Evolutionary conservation across 441 rosid species (phyloP).

Genomic region (Pelargonium cotyledonis): DNA sequence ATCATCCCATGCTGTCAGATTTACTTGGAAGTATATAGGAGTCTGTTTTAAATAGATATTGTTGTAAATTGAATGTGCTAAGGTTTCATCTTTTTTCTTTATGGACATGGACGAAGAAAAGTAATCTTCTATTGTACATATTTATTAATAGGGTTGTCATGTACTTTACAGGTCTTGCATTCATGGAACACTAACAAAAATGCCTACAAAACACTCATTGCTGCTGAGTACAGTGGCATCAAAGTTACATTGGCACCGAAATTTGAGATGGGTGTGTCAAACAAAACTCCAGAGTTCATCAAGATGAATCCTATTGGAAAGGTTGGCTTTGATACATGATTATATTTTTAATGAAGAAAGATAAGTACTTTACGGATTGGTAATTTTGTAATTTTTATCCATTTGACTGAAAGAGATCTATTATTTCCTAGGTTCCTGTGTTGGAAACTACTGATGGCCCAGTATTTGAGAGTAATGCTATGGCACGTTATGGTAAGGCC

Average conservation of each 20-base stretch:
- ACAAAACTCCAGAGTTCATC: constrained; percentile 48
- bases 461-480: constrained; percentile 43
- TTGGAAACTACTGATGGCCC: constrained; percentile 28
- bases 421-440: constrained; percentile 21
- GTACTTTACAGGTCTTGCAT: constrained; percentile 9
- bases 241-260: constrained; percentile 25
- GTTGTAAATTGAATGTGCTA: background rate
- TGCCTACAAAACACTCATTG: constrained; percentile 21
- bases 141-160: background rate
- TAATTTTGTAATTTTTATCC: background rate
- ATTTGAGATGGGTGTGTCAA: constrained; percentile 53
- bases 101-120: background rate
- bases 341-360: background rate
- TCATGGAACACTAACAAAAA: constrained; percentile 10
- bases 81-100: background rate
- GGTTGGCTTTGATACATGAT: constrained; percentile 20
- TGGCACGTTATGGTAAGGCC: constrained; percentile 43
- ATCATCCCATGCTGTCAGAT: too few relatives aligned
- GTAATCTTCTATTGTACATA: background rate
- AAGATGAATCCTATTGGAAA: constrained; percentile 64
- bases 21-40: background rate
- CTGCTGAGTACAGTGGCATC: constrained; percentile 27
- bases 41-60: background rate
- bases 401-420: constrained; percentile 3
- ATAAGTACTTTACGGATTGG: background rate